Evolutionary conservation across 2,329 filamentous ascomycete genomes (phyloP).

Genomic region (Calonectria naviculata): DNA sequence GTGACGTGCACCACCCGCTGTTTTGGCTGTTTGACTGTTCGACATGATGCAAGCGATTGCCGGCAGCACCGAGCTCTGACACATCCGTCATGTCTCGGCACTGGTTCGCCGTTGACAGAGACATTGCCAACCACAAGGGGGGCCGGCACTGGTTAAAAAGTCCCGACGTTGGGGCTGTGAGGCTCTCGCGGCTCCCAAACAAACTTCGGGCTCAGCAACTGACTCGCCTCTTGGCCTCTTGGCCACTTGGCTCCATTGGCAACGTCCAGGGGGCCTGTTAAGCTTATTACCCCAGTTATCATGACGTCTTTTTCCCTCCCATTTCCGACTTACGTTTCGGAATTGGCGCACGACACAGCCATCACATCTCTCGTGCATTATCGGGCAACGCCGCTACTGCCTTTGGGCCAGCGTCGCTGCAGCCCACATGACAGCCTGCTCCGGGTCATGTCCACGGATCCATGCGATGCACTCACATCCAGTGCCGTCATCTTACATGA

Average conservation of each 20-base stretch:
- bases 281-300: not conserved
- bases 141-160: not conserved
- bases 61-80: not conserved
- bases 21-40: not conserved
- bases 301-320: not conserved
- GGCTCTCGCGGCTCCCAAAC: not conserved
- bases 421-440: not conserved
- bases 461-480: not conserved
- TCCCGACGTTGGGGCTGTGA: not conserved
- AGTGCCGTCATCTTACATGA: conserved; percentile 16
- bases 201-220: not conserved
- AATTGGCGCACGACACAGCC: conserved; percentile 4
- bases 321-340: not conserved
- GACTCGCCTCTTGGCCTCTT: too few relatives aligned
- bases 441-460: not conserved
- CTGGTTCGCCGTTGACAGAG: not conserved
- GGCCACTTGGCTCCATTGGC: not conserved
- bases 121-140: not conserved
- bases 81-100: not conserved
- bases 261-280: not conserved
- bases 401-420: not conserved
- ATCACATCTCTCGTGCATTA: not conserved
- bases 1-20: not conserved
- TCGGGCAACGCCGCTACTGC: not conserved
- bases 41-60: not conserved